phyloP scores from a whole-genome alignment of 192 early-diverging fungal genomes.

The Podila clonocystis region DNA sequence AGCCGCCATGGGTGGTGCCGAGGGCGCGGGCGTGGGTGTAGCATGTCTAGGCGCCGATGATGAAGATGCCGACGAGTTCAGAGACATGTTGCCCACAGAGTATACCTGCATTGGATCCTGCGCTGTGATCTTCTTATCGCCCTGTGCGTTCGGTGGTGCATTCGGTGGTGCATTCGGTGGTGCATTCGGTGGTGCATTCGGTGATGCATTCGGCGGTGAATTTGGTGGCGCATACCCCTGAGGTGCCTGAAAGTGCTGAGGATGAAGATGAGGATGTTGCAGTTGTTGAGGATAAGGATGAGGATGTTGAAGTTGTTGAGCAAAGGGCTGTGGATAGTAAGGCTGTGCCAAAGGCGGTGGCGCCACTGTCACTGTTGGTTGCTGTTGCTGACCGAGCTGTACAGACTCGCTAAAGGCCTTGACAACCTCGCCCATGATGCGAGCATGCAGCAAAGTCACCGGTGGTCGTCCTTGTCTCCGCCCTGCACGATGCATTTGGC shows the following conservation, averaged over 20 bases:
- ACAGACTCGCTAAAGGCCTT: not conserved
- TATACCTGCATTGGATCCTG: constrained; percentile 24
- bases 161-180: not conserved
- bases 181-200: not conserved
- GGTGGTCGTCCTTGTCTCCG: not conserved
- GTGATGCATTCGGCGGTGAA: constrained; percentile 6
- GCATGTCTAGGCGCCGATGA: too few species aligned
- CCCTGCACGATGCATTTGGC: not conserved
- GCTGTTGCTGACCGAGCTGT: not conserved
- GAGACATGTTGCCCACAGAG: constrained; percentile 11
- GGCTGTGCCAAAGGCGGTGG: not conserved
- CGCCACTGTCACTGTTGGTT: not conserved
- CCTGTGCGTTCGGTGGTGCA: not conserved
- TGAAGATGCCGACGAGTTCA: not conserved
- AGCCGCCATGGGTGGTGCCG: not conserved
- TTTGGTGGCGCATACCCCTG: not conserved
- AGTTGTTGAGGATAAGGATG: not conserved
- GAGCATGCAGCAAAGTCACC: not conserved
- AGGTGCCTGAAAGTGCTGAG: not conserved
- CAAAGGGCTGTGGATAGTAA: not conserved
- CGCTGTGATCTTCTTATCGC: not conserved
- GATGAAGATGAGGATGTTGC: not conserved
- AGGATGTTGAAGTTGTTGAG: not conserved
- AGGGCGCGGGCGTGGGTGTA: not conserved
- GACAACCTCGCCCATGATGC: not conserved